Evolutionary conservation across 768 basidiomycete species (phyloP).

Genomic region (Pleurotus djamor): DNA sequence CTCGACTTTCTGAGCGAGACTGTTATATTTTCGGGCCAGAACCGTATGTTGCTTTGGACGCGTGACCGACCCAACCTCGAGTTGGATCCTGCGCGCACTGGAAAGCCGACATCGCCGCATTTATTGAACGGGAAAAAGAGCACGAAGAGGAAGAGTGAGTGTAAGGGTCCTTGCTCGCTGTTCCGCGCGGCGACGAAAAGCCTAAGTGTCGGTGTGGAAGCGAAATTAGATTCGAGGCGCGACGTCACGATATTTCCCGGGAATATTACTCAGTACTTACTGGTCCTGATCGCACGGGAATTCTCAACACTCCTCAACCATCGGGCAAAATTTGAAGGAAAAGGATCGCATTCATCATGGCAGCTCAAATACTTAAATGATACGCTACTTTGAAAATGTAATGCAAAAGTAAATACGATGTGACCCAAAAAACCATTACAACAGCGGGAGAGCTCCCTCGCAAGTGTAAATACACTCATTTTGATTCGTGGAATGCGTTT

Average conservation of each 20-base stretch:
- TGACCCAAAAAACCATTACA: background rate
- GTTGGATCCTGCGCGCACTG: conserved; percentile 6
- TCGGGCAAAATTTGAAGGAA: background rate
- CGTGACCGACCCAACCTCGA: background rate
- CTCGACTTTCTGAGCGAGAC: conserved; percentile 39
- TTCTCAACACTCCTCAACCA: background rate
- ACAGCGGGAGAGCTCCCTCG: background rate
- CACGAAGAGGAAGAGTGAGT: background rate
- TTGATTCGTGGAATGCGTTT: conserved; percentile 8
- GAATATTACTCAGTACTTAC: background rate
- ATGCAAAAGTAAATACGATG: conserved; percentile 6
- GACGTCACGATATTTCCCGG: conserved; percentile 8
- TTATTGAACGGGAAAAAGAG: background rate
- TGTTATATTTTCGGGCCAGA: conserved; percentile 30
- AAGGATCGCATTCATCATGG: background rate
- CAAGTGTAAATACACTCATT: background rate
- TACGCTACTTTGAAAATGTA: background rate
- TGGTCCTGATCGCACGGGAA: background rate
- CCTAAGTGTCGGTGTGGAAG: background rate
- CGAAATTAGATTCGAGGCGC: background rate
- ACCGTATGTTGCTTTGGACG: background rate
- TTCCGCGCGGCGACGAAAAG: background rate
- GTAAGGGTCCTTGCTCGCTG: conserved; percentile 2
- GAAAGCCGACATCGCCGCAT: conserved; percentile 6
- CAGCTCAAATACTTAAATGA: background rate